A percentile compares a stretch with the other conserved stretches of the same genome.
phyloP scores from a whole-genome alignment of 805 yeast species.

The Yarrowia deformans region DNA sequence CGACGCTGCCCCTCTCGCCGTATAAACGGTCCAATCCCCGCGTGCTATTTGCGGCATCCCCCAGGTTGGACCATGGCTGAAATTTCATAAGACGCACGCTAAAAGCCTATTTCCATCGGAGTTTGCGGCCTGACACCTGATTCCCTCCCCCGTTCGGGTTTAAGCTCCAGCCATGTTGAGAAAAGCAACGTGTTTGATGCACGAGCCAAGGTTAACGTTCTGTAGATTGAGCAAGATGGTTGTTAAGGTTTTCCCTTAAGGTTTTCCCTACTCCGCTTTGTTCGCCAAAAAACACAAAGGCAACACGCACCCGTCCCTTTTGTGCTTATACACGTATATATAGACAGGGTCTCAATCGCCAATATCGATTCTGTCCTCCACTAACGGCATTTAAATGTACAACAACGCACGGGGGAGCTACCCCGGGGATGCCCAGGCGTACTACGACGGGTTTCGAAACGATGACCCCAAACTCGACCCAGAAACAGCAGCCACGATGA shows the following conservation, averaged over 20 bases:
- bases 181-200: slow-evolving; percentile 10
- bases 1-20: not conserved
- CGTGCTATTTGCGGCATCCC: not conserved
- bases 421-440: slow-evolving; percentile 4
- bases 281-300: not conserved
- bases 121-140: slow-evolving; percentile 25
- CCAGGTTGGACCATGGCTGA: not conserved
- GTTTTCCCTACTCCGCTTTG: not conserved
- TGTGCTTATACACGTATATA: slow-evolving; percentile 23
- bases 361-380: not conserved
- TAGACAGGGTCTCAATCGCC: not conserved
- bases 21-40: not conserved
- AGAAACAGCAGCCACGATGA: not conserved
- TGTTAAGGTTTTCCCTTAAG: not conserved
- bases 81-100: slow-evolving; percentile 16
- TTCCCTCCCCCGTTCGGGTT: not conserved
- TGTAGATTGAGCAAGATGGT: slow-evolving; percentile 27
- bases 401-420: slow-evolving; percentile 15
- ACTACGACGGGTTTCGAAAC: not conserved
- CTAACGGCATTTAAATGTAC: slow-evolving; percentile 7
- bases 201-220: not conserved
- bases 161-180: slow-evolving; percentile 6
- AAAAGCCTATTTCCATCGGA: slow-evolving; percentile 24
- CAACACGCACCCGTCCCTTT: not conserved
- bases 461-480: not conserved